Conservation (phyloP, 371 early-diverging fungal genomes). For the Mortierella polycephala region DNA sequence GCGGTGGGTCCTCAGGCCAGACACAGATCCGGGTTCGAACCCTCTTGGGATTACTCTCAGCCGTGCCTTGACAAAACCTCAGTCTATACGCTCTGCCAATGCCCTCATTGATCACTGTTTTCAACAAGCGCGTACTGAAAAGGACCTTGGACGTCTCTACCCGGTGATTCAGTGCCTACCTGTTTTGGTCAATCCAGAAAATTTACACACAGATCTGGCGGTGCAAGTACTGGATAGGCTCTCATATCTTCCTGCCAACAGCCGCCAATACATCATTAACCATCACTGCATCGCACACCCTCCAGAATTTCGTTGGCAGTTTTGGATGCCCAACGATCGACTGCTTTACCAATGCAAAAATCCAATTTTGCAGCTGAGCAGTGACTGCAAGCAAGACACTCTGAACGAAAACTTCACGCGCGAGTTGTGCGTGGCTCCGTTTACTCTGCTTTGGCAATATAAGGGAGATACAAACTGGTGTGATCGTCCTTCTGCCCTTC, state of each 20-base stretch:
- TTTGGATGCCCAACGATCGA: neutral
- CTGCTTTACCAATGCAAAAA: neutral
- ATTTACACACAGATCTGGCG: slow-evolving; percentile 1
- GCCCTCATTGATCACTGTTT: neutral
- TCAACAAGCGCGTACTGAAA: neutral
- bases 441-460: slow-evolving; percentile 8
- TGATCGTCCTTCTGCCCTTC: neutral
- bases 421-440: neutral
- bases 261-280: slow-evolving; percentile 10
- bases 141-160: slow-evolving; percentile 5
- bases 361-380: slow-evolving; percentile 15
- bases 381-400: no score
- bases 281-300: neutral
- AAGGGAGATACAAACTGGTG: neutral
- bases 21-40: no score
- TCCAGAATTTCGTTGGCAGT: neutral
- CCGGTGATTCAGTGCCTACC: slow-evolving; percentile 9
- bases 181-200: neutral
- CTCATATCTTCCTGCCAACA: slow-evolving; percentile 17
- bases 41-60: no score
- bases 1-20: no score
- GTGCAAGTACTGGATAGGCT: neutral
- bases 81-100: neutral
- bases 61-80: neutral
- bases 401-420: neutral